These are phyloP conservation scores for Lineolata rhizophorae DNA, from an alignment of 495 filamentous ascomycete genomes.

Conservation along the genomic window DNA sequence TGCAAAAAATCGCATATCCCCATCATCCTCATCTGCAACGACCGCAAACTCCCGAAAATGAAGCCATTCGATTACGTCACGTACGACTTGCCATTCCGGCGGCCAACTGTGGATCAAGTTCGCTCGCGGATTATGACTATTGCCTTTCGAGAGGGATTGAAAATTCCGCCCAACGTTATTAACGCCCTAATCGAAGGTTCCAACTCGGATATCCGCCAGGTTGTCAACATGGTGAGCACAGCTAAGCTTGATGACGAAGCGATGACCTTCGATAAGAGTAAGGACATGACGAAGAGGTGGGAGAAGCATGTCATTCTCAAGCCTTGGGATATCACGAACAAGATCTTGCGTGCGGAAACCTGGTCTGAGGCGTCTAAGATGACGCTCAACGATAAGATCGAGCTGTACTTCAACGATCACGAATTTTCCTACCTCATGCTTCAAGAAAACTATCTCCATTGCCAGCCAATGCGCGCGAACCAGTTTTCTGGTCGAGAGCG, in stretches of 20 bases:
- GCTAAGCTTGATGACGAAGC: slow-evolving; percentile 63
- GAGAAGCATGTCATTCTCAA: slow-evolving; percentile 93
- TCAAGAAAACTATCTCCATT: slow-evolving; percentile 88
- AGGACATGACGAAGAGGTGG: slow-evolving; percentile 91
- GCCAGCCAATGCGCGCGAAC: slow-evolving; percentile 42
- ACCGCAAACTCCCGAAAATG: slow-evolving; percentile 84
- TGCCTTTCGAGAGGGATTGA: slow-evolving; percentile 75
- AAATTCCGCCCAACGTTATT: slow-evolving; percentile 66
- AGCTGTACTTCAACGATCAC: slow-evolving; percentile 98
- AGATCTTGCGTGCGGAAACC: slow-evolving; percentile 72
- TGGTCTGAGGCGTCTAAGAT: slow-evolving; percentile 62
- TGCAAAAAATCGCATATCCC: slow-evolving; percentile 91
- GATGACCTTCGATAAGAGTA: slow-evolving; percentile 55
- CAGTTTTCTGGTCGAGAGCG: slow-evolving; percentile 33
- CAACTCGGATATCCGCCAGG: slow-evolving; percentile 85
- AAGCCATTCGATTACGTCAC: slow-evolving; percentile 80
- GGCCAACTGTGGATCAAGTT: slow-evolving; percentile 74
- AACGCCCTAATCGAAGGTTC: slow-evolving; percentile 90
- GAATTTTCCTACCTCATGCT: slow-evolving; percentile 95
- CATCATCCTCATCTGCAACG: slow-evolving; percentile 95
- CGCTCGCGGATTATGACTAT: slow-evolving; percentile 83
- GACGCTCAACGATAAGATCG: slow-evolving; percentile 88
- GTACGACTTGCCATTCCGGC: slow-evolving; percentile 66
- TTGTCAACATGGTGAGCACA: slow-evolving; percentile 96
- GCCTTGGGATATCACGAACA: slow-evolving; percentile 92